Base-by-base conservation (phyloP, 2,329 filamentous ascomycete genomes). In the Monosporascus sp. region DNA sequence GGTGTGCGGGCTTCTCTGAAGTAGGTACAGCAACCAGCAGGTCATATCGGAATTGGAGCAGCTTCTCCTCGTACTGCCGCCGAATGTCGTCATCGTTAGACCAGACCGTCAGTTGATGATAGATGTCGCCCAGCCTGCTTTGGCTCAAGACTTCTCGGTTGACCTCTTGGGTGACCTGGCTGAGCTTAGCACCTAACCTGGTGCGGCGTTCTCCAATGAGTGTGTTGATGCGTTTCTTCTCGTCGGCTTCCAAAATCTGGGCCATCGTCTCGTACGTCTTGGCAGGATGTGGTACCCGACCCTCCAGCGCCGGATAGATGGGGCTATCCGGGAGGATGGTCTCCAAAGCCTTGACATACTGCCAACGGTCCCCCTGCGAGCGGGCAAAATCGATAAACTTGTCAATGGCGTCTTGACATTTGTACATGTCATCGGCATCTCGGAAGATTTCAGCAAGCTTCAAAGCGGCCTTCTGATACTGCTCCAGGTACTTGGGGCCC, bases 201-300 rank as follows among this genome's bases (percentile, higher is more conserved):
- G 92, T 96, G 58, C 92, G 82, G 44, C 94, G 83, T 70, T 96
- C 91, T 35, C 87, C 90, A 60, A 99, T 95, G 54, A 96, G 83
- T 4, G 82, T 89, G 66, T 96, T 96, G 68, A 97, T 93, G 35
- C 84, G 86, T 66, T 93, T 88, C 65, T 88, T 92, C 71, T 99
- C 94, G 55, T 94, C 89, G 2, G 82, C 75, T 65, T 97, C 94
- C 3, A 89, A 79, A 20, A 96, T 88, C 60, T 94, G 86, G 15
- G 90, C 89, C 51, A 97, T 84, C 37, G 82, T 86, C 61, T 85
- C 86, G 68, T 95, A 96, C 0, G 89, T 95, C 54, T 85, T 82
- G 9, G 85, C 82, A 0, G 94, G 92, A 59, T 88, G 84, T 2
- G 87, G 88, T 3, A 97, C 75, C 3, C 90, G 83, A 6, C 92